phyloP scores from a whole-genome alignment of 75 land plant species.

The Cunninghamia lanceolata region DNA sequence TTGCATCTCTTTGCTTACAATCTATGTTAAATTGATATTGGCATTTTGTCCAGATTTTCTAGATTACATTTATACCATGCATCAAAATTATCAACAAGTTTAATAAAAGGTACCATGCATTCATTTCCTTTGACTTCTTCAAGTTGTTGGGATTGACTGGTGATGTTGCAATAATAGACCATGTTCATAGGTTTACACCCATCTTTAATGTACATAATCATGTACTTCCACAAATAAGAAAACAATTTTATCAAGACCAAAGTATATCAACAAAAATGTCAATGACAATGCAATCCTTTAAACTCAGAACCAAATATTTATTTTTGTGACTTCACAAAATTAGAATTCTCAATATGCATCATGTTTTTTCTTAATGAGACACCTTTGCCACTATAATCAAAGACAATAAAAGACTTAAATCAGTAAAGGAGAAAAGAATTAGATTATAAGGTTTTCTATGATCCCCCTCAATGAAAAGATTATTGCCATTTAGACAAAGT shows the following conservation, averaged over 20 bases:
- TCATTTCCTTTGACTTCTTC: slow-evolving; percentile 8
- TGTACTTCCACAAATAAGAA: slow-evolving; percentile 20
- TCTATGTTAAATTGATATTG: no score
- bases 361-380: neutral
- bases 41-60: no score
- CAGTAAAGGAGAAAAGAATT: neutral
- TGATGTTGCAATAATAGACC: slow-evolving; percentile 27
- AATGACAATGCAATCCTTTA: neutral
- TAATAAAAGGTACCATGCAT: slow-evolving; percentile 14
- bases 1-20: no score
- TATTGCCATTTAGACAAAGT: neutral
- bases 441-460: neutral
- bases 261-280: neutral
- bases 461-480: neutral
- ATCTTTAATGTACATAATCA: slow-evolving; percentile 31
- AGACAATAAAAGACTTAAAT: neutral
- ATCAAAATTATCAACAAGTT: slow-evolving; percentile 20
- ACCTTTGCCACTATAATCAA: neutral
- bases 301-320: neutral
- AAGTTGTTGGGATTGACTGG: slow-evolving; percentile 13
- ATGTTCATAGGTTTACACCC: slow-evolving; percentile 42
- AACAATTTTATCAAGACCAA: neutral
- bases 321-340: neutral
- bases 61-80: no score
- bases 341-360: neutral